These are phyloP conservation scores for Rhodotorula paludigena DNA, from an alignment of 768 basidiomycete genomes.

Conservation along the genomic window DNA sequence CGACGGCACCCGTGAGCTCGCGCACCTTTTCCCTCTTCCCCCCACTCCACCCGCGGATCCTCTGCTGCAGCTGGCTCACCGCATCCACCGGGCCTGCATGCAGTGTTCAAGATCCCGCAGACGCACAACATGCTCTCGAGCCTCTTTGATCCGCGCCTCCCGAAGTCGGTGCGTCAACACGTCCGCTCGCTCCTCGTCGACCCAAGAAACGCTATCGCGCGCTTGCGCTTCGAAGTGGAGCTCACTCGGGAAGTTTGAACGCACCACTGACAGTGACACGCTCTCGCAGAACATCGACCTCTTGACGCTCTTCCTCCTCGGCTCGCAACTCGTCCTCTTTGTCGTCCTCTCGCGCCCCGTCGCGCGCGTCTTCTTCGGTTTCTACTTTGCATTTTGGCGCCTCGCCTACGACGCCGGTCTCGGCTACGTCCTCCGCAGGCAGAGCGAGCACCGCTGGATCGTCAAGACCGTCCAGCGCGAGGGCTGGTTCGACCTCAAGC, in stretches of 20 bases:
- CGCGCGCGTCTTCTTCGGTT: constrained; percentile 66
- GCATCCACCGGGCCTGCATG: neutral
- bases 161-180: constrained; percentile 58
- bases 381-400: constrained; percentile 92
- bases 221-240: too few species aligned
- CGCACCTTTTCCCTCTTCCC: neutral
- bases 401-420: constrained; percentile 86
- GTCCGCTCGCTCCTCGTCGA: constrained; percentile 41
- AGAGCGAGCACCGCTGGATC: constrained; percentile 93
- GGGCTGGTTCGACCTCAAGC: constrained; percentile 81
- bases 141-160: constrained; percentile 72
- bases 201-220: too few species aligned
- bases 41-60: neutral
- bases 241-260: too few species aligned
- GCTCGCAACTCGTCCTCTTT: constrained; percentile 71
- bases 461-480: constrained; percentile 68
- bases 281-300: constrained; percentile 64
- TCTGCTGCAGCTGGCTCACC: too few species aligned
- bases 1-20: constrained; percentile 24
- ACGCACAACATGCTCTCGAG: constrained; percentile 84
- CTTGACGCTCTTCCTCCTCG: constrained; percentile 73
- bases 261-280: too few species aligned
- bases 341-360: constrained; percentile 56
- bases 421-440: constrained; percentile 87
- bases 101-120: constrained; percentile 88